Base-by-base conservation (phyloP, 2,329 filamentous ascomycete genomes). In the Exserohilum turcica region DNA sequence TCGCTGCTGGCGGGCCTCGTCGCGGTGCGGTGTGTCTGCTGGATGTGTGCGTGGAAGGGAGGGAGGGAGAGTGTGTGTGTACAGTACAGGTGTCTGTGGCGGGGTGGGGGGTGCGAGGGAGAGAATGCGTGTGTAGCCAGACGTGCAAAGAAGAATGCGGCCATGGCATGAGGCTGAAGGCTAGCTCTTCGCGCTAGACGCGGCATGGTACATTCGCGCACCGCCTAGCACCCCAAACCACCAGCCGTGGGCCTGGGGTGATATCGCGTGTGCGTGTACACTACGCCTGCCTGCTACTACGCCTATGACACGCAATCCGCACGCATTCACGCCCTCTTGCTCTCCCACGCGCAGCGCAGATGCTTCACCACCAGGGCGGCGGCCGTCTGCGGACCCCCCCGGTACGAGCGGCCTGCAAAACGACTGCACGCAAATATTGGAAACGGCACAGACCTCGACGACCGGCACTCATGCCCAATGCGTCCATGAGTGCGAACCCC, bases 381-480 rank as follows among this genome's bases (percentile, higher is more conserved):
- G 48, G 39, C 37, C 51, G 57, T 50, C 46, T 47, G 60, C 56
- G 55, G 55, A 39, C 38, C 50, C 60, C 60, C 63, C 60, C 63
- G 64, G 64, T 52, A 62, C 44, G 51, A 57, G 59, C 56, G 56
- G 60, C 57, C 52, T 49, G 61, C 59, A 59, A 63, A 57, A 60
- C 57, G 54, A 56, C 61, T 67, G 67, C 66, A 67, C 55, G 65
- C 61, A 62, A 67, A 68, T 71, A 71, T 71, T 71, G 67, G 60
- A 60, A 52, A 66, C 67, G 68, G 67, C 68, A 70, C 66, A 68
- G 60, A 58, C 59, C 46, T 59, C 63, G 40, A 50, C 48, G 59
- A 62, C 51, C 66, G 68, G 68, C 65, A 70, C 55, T 58, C 52
- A 60, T 58, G 55, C 64, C 59, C 61, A 64, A 67, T 58, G 59